These are phyloP conservation scores for Blastobotrys apis DNA, from an alignment of 1,139 yeast genomes.

Conservation along the genomic window DNA sequence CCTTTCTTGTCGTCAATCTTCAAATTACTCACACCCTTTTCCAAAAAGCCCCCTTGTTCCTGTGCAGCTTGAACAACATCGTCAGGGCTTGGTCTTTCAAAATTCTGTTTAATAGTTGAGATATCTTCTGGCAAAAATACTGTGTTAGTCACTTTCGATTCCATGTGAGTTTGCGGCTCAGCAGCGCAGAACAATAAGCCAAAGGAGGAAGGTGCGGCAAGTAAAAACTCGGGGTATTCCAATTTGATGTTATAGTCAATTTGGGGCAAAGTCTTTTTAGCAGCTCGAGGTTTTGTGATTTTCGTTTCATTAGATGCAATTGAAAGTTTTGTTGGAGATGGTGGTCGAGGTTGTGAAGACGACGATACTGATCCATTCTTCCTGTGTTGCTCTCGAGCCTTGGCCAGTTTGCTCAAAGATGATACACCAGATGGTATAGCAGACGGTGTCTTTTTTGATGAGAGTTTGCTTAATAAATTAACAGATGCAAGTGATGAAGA, in stretches of 20 bases:
- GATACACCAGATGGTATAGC: neutral
- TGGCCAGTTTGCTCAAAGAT: slow-evolving; percentile 12
- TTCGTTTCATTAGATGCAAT: slow-evolving; percentile 10
- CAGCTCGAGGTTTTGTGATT: slow-evolving; percentile 7
- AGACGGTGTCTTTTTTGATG: neutral
- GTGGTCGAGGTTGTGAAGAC: neutral
- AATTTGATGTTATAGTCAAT: slow-evolving; percentile 9
- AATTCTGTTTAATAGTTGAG: slow-evolving; percentile 47
- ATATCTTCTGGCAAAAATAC: slow-evolving; percentile 31
- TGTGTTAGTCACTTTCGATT: slow-evolving; percentile 37
- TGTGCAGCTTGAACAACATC: slow-evolving; percentile 66
- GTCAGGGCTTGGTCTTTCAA: slow-evolving; percentile 77
- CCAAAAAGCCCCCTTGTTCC: slow-evolving; percentile 24
- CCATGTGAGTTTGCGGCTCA: neutral
- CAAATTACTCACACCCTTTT: slow-evolving; percentile 12
- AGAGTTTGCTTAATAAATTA: slow-evolving; percentile 10
- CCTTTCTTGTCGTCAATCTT: slow-evolving; percentile 4
- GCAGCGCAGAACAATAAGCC: slow-evolving; percentile 11
- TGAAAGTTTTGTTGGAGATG: slow-evolving; percentile 8
- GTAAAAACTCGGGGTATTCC: slow-evolving; percentile 1
- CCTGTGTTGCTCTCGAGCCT: slow-evolving; percentile 9
- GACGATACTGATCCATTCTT: neutral
- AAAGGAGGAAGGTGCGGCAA: slow-evolving; percentile 14
- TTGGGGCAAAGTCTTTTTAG: slow-evolving; percentile 3
- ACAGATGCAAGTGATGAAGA: slow-evolving; percentile 2